Evolutionary conservation across 2,329 filamentous ascomycete genomes (phyloP).

Genomic region (Penicillium verrucosum): DNA sequence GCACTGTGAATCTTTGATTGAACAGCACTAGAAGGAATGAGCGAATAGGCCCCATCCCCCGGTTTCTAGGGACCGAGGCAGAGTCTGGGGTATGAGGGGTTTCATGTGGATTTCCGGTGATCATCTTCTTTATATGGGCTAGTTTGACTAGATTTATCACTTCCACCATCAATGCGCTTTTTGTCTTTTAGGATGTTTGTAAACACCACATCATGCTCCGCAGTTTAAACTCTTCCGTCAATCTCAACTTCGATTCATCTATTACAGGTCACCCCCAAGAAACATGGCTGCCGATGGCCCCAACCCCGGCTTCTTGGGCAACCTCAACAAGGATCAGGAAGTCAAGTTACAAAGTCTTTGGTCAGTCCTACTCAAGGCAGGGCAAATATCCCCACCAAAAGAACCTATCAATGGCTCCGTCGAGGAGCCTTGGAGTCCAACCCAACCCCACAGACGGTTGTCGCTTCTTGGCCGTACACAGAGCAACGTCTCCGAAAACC

Average conservation of each 20-base stretch:
- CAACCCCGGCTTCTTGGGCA: constrained; percentile 68
- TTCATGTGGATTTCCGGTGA: constrained; percentile 22
- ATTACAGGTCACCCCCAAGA: background rate
- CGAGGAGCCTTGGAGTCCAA: constrained; percentile 31
- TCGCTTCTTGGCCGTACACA: constrained; percentile 39
- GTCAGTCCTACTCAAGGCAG: constrained; percentile 69
- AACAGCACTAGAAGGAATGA: too few relatives aligned
- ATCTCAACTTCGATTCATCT: background rate
- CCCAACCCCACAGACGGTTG: constrained; percentile 36
- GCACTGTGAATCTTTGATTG: too few relatives aligned
- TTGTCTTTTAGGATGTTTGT: background rate
- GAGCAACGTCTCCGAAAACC: constrained; percentile 56
- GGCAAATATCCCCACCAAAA: constrained; percentile 56
- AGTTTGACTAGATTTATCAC: too few relatives aligned
- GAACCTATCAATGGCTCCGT: constrained; percentile 46
- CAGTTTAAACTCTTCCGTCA: background rate
- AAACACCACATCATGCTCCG: background rate
- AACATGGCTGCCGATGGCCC: constrained; percentile 20
- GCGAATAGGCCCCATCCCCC: too few relatives aligned
- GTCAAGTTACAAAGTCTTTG: constrained; percentile 84
- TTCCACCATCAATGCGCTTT: background rate
- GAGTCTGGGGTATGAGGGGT: constrained; percentile 13
- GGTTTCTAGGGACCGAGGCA: constrained; percentile 14
- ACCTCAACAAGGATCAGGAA: constrained; percentile 79
- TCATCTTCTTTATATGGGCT: background rate